Evolutionary conservation across 352 stramenopile species (phyloP).

Genomic region (Sclerospora graminicola): DNA sequence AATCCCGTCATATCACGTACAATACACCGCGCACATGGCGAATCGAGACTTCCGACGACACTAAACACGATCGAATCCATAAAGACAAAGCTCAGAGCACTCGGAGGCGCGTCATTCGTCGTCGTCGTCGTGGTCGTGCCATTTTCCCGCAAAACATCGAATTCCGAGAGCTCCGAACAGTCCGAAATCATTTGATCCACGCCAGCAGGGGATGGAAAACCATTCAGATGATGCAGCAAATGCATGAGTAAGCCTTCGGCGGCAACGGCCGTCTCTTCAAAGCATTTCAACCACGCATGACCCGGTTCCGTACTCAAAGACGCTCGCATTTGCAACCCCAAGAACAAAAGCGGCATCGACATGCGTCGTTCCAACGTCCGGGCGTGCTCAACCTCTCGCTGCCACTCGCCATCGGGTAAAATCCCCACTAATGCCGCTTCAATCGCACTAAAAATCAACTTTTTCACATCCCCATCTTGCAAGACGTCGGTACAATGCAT

Average conservation of each 20-base stretch:
- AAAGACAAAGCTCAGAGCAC: conserved; percentile 76
- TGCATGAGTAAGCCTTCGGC: conserved; percentile 79
- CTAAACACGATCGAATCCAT: conserved; percentile 84
- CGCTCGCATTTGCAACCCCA: conserved; percentile 77
- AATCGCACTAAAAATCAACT: conserved; percentile 77
- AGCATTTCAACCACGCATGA: conserved; percentile 66
- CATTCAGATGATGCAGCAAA: conserved; percentile 78
- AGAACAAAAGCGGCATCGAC: conserved; percentile 78
- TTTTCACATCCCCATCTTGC: conserved; percentile 72
- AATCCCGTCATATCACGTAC: conserved; percentile 78
- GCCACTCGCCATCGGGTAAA: conserved; percentile 71
- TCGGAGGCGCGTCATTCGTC: conserved; percentile 22
- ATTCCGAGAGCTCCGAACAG: conserved; percentile 57
- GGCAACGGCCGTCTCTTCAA: conserved; percentile 76
- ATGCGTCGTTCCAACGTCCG: conserved; percentile 50
- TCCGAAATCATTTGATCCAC: conserved; percentile 80
- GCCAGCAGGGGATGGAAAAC: conserved; percentile 69
- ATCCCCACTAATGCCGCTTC: conserved; percentile 78
- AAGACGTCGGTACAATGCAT: conserved; percentile 68
- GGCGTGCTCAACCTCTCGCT: conserved; percentile 62
- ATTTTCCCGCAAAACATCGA: conserved; percentile 18
- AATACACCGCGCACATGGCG: conserved; percentile 62
- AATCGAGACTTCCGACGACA: conserved; percentile 73
- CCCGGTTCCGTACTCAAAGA: conserved; percentile 65
- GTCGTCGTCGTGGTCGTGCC: too few species aligned